phyloP scores from a whole-genome alignment of 2,329 filamentous ascomycete species.

The Talaromyces verruculosus region DNA sequence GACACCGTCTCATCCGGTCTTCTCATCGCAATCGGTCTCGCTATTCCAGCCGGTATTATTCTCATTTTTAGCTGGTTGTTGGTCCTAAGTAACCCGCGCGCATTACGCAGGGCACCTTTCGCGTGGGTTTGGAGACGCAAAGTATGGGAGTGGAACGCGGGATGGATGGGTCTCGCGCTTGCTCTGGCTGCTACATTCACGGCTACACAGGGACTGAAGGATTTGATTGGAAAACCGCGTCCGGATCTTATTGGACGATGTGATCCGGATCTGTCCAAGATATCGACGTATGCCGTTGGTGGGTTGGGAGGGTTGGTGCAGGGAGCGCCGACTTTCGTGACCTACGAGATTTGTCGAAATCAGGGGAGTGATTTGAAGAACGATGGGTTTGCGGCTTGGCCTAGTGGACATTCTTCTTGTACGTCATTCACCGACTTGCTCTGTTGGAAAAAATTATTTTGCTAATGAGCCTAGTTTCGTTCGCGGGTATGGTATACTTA shows the following conservation, averaged over 20 bases:
- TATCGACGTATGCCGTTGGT: constrained; percentile 62
- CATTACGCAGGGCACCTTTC: constrained; percentile 62
- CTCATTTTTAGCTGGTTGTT: constrained; percentile 65
- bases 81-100: constrained; percentile 67
- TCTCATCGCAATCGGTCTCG: constrained; percentile 62
- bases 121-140: constrained; percentile 74
- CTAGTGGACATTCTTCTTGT: constrained; percentile 72
- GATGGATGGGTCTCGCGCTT: constrained; percentile 77
- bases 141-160: constrained; percentile 86
- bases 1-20: constrained; percentile 71
- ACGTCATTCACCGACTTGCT: constrained; percentile 28
- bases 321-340: constrained; percentile 67
- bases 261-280: constrained; percentile 67
- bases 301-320: constrained; percentile 55
- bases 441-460: too few relatives aligned
- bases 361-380: constrained; percentile 59
- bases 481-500: constrained; percentile 79
- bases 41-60: constrained; percentile 67
- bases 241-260: constrained; percentile 70
- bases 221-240: constrained; percentile 63
- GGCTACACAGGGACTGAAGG: constrained; percentile 84
- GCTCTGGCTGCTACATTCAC: constrained; percentile 72
- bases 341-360: constrained; percentile 72
- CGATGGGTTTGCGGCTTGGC: constrained; percentile 84
- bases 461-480: constrained; percentile 54